A percentile compares a stretch with the other conserved stretches of the same genome.
Conservation (phyloP, 2,329 filamentous ascomycete genomes). For the Monosporascus sp. region DNA sequence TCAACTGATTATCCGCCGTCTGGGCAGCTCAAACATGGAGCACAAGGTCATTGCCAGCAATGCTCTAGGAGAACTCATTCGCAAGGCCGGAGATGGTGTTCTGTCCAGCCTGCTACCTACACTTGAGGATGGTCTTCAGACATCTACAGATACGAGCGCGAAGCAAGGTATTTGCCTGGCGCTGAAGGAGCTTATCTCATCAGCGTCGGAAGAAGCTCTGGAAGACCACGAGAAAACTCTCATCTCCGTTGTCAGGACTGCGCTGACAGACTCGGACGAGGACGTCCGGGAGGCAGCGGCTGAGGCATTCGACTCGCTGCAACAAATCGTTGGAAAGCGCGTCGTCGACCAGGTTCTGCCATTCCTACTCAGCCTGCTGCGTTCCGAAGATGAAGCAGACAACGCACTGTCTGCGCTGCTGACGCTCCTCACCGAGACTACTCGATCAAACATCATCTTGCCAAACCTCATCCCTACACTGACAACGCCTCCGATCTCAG, state of each 20-base stretch:
- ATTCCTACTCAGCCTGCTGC: constrained; percentile 82
- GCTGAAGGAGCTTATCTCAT: constrained; percentile 84
- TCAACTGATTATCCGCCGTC: constrained; percentile 85
- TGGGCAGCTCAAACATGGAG: constrained; percentile 95
- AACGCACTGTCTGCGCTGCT: constrained; percentile 89
- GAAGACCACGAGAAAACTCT: constrained; percentile 94
- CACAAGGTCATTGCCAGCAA: constrained; percentile 99
- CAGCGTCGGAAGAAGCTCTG: constrained; percentile 80
- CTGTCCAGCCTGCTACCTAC: constrained; percentile 83
- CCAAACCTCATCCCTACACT: constrained; percentile 94
- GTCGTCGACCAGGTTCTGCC: constrained; percentile 94
- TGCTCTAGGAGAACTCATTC: constrained; percentile 90
- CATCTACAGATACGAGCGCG: constrained; percentile 83
- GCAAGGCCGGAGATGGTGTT: constrained; percentile 92
- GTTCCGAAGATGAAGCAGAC: constrained; percentile 79
- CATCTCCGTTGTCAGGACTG: constrained; percentile 88
- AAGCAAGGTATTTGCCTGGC: constrained; percentile 98
- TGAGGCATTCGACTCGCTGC: constrained; percentile 92
- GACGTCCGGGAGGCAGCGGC: constrained; percentile 94
- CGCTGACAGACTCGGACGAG: constrained; percentile 80
- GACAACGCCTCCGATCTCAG: constrained; percentile 80
- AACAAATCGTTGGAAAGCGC: constrained; percentile 88
- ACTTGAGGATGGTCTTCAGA: constrained; percentile 84
- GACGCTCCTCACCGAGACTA: constrained; percentile 88
- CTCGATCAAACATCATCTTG: constrained; percentile 90